Evolutionary conservation across 768 basidiomycete genomes (phyloP), one percentile per base, ranked within the genome.

Genomic region (Suillus cothurnatus): DNA sequence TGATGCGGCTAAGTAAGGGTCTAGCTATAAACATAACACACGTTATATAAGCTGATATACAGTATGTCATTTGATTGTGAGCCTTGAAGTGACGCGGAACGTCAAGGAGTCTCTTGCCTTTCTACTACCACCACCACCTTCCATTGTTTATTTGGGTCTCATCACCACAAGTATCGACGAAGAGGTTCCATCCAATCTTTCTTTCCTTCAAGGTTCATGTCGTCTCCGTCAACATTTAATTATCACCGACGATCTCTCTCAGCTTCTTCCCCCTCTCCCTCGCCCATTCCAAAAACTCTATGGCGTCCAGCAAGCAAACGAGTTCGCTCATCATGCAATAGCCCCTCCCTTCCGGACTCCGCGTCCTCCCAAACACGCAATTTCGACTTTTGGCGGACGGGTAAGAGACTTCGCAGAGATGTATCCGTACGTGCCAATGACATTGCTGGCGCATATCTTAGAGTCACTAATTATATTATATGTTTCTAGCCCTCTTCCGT

Each of bases 191-290:
- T 11, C 12, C 49, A n/a, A 62, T 21, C 73, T n/a, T 39, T 26
- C 49, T 3, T 31, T 58, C 57, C 28, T 50, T 63, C 65, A 36
- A 6, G 36, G 66, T 73, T 69, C 61, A 75, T 80, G 80, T 77
- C 79, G 50, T 81, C 80, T 61, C 65, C 74, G 50, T 73, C 74
- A 63, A 67, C 72, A 55, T 68, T 73, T 59, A 76, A 73, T 66
- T 78, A 81, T 69, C 85, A 85, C 61, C 81, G 82, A 45, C 77
- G 86, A 71, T 87, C 88, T 28, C 85, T 84, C 64, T 88, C 88
- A 19, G 72, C 78, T 11, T 76, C 78, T 28, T 81, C 80, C 45
- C 76, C 74, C 61, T 78, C 68, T 5, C 74, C 72, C 57, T 77
- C 72, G 28, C 78, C 77, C 65, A 77, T 72, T 36, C 78, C 79